Conservation (phyloP, 768 basidiomycete species). For the Pleurotus salmoneostramineus region DNA sequence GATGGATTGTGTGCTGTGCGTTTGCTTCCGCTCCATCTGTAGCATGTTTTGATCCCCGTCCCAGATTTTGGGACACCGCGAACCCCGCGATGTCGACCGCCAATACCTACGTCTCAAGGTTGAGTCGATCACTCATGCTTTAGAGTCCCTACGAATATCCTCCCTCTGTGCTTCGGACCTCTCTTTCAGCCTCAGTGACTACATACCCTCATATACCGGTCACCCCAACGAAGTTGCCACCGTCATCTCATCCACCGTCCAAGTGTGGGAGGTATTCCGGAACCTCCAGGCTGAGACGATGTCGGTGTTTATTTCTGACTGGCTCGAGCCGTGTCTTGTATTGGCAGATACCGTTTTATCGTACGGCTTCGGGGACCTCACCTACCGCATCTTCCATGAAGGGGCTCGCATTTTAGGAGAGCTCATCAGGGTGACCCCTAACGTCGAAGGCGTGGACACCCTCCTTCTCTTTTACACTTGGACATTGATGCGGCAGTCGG, state of each 20-base stretch:
- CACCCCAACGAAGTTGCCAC: not conserved
- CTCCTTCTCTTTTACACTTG: not conserved
- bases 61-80: not conserved
- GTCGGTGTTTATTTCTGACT: not conserved
- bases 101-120: not conserved
- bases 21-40: not conserved
- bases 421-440: no score
- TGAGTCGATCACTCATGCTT: not conserved
- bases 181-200: not conserved
- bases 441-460: not conserved
- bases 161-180: not conserved
- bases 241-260: not conserved
- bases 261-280: not conserved
- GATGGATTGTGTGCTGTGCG: not conserved
- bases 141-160: not conserved
- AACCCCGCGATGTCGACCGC: not conserved
- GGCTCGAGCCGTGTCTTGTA: not conserved
- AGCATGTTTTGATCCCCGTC: not conserved
- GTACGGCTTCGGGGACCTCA: not conserved
- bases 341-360: not conserved
- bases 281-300: not conserved
- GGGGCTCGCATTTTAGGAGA: not conserved
- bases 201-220: not conserved
- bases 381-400: not conserved
- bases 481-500: not conserved